These are phyloP conservation scores for Ogataea zsoltii DNA, from an alignment of 805 yeast genomes.

Conservation along the genomic window DNA sequence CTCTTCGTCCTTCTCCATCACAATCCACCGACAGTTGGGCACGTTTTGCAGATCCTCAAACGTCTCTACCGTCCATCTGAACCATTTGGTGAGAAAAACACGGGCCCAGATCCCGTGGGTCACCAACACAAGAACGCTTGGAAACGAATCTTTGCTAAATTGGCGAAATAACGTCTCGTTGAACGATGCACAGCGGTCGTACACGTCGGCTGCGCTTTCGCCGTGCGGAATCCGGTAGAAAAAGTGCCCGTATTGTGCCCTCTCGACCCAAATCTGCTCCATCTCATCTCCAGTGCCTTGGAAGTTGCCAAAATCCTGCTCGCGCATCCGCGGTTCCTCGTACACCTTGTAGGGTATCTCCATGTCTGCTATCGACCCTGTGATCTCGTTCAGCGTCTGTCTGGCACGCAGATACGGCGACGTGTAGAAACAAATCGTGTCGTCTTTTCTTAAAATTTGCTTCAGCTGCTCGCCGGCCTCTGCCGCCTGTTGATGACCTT, in stretches of 20 bases:
- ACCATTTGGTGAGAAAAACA: slow-evolving; percentile 93
- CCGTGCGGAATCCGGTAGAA: slow-evolving; percentile 92
- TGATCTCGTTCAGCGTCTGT: slow-evolving; percentile 74
- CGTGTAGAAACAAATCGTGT: slow-evolving; percentile 72
- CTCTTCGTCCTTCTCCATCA: slow-evolving; percentile 63
- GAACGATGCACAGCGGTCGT: slow-evolving; percentile 86
- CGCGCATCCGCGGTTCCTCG: slow-evolving; percentile 91
- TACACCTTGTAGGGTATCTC: slow-evolving; percentile 54
- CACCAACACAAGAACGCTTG: slow-evolving; percentile 80
- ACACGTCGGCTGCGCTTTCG: slow-evolving; percentile 95
- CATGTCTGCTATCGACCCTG: slow-evolving; percentile 48
- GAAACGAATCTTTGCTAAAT: slow-evolving; percentile 67
- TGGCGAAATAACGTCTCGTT: slow-evolving; percentile 85
- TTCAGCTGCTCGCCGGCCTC: slow-evolving; percentile 56
- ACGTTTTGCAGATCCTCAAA: slow-evolving; percentile 83
- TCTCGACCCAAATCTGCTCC: slow-evolving; percentile 78
- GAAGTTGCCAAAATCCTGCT: slow-evolving; percentile 94
- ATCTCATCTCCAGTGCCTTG: slow-evolving; percentile 75
- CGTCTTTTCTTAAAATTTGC: slow-evolving; percentile 40
- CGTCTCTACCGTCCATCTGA: slow-evolving; percentile 86
- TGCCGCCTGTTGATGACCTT: slow-evolving; percentile 66
- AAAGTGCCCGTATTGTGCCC: slow-evolving; percentile 86
- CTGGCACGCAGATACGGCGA: slow-evolving; percentile 86
- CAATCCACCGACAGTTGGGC: slow-evolving; percentile 79
- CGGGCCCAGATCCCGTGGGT: slow-evolving; percentile 95